Conservation (phyloP, 2,329 filamentous ascomycete genomes). For the Epichloe amarillans region DNA sequence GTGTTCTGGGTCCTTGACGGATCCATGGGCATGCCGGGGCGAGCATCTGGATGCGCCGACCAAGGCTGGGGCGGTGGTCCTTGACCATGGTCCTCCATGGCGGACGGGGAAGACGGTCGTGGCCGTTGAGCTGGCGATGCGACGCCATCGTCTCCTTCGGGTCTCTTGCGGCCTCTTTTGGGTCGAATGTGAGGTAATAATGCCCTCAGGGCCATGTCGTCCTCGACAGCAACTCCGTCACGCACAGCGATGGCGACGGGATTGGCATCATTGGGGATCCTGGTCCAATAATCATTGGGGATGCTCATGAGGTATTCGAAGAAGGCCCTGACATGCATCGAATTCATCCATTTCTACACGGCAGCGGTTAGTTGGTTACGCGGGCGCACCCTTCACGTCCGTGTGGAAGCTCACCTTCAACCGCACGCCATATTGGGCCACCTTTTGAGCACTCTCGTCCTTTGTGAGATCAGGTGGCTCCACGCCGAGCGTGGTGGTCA, state of each 20-base stretch:
- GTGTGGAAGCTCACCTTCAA: constrained; percentile 51
- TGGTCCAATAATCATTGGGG: constrained; percentile 64
- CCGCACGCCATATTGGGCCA: constrained; percentile 87
- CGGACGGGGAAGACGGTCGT: constrained; percentile 40
- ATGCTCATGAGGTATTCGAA: constrained; percentile 80
- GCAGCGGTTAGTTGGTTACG: not conserved
- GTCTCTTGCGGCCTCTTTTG: constrained; percentile 48
- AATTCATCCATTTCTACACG: constrained; percentile 84
- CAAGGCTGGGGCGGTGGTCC: constrained; percentile 25
- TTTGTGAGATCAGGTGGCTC: constrained; percentile 71
- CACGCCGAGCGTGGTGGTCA: constrained; percentile 78
- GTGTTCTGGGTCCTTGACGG: constrained; percentile 19
- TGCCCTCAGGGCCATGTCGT: constrained; percentile 77
- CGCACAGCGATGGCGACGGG: constrained; percentile 52
- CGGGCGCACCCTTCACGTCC: not conserved
- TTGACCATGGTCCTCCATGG: constrained; percentile 25
- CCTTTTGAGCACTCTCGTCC: constrained; percentile 81
- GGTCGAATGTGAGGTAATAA: constrained; percentile 64
- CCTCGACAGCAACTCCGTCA: constrained; percentile 73
- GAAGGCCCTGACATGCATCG: constrained; percentile 89
- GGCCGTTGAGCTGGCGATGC: constrained; percentile 44
- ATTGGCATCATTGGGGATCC: constrained; percentile 53
- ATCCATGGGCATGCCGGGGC: constrained; percentile 21
- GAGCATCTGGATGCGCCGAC: constrained; percentile 31
- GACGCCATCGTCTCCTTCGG: constrained; percentile 43